A percentile compares a stretch with the other conserved stretches of the same genome.
Conservation (phyloP, 345 rosid genomes). For the Hibiscus syriacus region DNA sequence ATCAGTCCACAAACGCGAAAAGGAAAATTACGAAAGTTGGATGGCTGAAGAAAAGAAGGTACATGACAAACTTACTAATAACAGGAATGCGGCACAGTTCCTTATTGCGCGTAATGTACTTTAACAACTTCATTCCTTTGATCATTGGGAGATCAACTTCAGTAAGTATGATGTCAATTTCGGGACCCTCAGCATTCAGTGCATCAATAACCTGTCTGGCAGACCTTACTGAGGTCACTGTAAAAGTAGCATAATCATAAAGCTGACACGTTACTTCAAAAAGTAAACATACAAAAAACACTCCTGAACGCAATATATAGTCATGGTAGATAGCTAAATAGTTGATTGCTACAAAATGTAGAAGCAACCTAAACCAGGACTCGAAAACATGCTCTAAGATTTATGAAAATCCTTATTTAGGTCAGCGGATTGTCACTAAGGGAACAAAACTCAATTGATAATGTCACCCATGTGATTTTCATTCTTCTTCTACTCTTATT, state of each 20-base stretch:
- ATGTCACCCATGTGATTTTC: background rate
- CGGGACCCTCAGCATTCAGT: constrained; percentile 90
- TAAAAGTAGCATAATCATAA: too few relatives aligned
- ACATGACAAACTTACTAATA: constrained; percentile 63
- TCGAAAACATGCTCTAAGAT: background rate
- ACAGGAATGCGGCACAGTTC: constrained; percentile 89
- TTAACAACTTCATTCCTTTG: constrained; percentile 94
- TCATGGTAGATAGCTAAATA: background rate
- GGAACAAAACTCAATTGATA: background rate
- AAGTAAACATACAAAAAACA: constrained; percentile 5
- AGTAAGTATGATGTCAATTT: constrained; percentile 87
- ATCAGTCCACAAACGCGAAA: background rate
- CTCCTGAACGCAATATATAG: background rate
- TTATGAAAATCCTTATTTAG: background rate
- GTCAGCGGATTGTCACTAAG: background rate
- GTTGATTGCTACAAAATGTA: too few relatives aligned
- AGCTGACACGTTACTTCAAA: background rate
- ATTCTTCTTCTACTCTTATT: background rate
- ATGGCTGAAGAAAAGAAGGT: background rate
- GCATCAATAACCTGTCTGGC: constrained; percentile 97
- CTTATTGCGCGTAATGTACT: constrained; percentile 78
- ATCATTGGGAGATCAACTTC: constrained; percentile 95
- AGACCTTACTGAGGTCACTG: constrained; percentile 87
- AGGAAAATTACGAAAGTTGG: constrained; percentile 1
- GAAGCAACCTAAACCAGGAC: too few relatives aligned